These are phyloP conservation scores for Berberis vulgaris DNA, from an alignment of 164 flowering plant species.

Conservation along the genomic window DNA sequence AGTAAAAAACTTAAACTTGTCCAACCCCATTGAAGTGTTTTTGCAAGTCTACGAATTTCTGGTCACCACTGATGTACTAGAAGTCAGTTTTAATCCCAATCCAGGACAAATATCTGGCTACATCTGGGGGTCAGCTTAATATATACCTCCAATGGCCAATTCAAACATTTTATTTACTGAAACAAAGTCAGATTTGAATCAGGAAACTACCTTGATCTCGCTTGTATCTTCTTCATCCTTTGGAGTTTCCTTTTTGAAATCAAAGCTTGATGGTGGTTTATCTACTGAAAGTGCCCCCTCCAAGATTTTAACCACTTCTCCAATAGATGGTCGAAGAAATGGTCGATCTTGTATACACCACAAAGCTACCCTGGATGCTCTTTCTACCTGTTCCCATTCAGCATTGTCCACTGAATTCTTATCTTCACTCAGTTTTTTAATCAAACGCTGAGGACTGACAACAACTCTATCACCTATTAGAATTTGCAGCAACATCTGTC, in stretches of 20 bases:
- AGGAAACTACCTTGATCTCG: slow-evolving; percentile 1
- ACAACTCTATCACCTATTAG: slow-evolving; percentile 22
- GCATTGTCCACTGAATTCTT: slow-evolving; percentile 8
- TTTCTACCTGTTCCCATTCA: slow-evolving; percentile 26
- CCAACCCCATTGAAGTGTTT: too few species aligned
- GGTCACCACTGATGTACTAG: too few species aligned
- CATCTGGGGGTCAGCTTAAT: not conserved
- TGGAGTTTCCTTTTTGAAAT: slow-evolving; percentile 10
- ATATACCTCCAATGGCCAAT: too few species aligned
- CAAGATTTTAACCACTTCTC: slow-evolving; percentile 43
- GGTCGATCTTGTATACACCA: slow-evolving; percentile 52
- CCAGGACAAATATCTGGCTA: not conserved
- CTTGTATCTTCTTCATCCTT: not conserved
- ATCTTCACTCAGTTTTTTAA: slow-evolving; percentile 11
- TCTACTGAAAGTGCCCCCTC: slow-evolving; percentile 51
- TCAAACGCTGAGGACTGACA: slow-evolving; percentile 11
- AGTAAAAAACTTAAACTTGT: too few species aligned
- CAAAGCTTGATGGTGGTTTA: slow-evolving; percentile 35
- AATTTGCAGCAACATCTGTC: slow-evolving; percentile 37
- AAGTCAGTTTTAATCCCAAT: too few species aligned
- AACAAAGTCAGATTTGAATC: not conserved
- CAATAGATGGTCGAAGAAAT: slow-evolving; percentile 44
- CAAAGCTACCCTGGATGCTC: slow-evolving; percentile 35
- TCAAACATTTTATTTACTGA: not conserved
- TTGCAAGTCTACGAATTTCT: too few species aligned